Evolutionary conservation across 306 rosid genomes (phyloP).

Genomic region (Myrica gale): DNA sequence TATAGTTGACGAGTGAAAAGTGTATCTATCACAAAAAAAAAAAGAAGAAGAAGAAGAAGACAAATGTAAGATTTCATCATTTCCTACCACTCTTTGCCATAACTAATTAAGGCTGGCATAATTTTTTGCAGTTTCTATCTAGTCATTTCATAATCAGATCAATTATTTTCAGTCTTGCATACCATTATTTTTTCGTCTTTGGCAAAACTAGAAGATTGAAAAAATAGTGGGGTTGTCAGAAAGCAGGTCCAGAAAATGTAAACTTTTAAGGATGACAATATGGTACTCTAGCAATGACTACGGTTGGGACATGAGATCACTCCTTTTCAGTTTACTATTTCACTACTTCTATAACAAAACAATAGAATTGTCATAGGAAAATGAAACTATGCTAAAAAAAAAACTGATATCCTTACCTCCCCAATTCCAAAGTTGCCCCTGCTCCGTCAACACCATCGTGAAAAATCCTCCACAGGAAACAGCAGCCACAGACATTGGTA

Average conservation of each 20-base stretch:
- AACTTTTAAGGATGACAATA: background rate
- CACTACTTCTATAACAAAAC: background rate
- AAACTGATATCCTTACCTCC: constrained; percentile 57
- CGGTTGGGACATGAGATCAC: background rate
- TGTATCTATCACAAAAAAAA: too few species aligned
- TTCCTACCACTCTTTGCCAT: background rate
- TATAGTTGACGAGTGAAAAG: too few species aligned
- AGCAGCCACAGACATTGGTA: constrained; percentile 65
- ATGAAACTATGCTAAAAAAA: background rate
- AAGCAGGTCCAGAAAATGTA: background rate
- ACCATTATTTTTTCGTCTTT: background rate
- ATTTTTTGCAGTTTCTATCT: background rate
- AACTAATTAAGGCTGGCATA: constrained; percentile 2
- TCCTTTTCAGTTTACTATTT: constrained; percentile 1
- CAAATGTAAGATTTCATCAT: background rate
- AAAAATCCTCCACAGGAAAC: constrained; percentile 94
- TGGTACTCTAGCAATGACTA: background rate
- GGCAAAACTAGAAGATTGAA: background rate
- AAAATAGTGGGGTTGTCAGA: background rate
- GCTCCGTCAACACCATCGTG: constrained; percentile 68
- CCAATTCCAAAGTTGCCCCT: constrained; percentile 90
- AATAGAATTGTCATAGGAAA: background rate
- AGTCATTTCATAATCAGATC: background rate
- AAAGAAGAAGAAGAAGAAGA: too few species aligned
- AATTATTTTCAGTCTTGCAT: background rate